Base-by-base conservation (phyloP, 169 alveolate species). In the Cryptosporidium sp. region DNA sequence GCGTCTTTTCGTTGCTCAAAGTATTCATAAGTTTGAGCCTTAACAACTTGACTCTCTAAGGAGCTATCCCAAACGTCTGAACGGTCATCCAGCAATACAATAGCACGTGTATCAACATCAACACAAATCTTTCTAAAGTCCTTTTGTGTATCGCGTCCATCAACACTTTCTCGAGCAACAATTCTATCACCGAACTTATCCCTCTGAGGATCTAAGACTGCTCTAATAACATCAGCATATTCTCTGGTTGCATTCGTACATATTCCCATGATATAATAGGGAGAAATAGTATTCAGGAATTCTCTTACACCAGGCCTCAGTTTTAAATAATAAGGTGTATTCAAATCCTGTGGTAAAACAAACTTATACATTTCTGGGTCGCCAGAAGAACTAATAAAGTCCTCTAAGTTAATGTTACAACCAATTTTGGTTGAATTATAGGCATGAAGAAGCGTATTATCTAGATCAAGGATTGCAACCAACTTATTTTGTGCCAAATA, bases 211-310 rank as follows among this genome's bases (percentile, higher is more conserved):
- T 96, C 98, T 67, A 96, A 71, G 16, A 96, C 96, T 21, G 98
- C 94, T 41, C 95, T 92, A 26, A 96, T 98, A 18, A 96, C 96
- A 92, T 96, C 98, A 14, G 98, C 98, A 70, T 96, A 96, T 85
- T 96, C 98, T 92, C 95, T 95, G 14, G 98, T 96, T 39, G 98
- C 98, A 86, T 96, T 95, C 6, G 98, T 96, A 92, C 96, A 95
- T 14, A 96, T 94, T 37, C 97, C 93, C 92, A 96, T 73, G 59
- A 96, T 97, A 91, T 95, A 96, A 91, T 94, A 96, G 51, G 96
- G 95, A 29, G 97, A 92, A 35, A 96, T 91, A 5, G 94, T 93
- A 55, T 92, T 95, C 70, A 96, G 86, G 73, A 96, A 96, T 23
- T 94, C 96, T 51, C 97, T 92, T 67, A 96, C 94, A 71, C 96